A percentile compares a stretch with the other conserved stretches of the same genome.
These are phyloP conservation scores for Talaromyces sp. DNA, from an alignment of 2,329 filamentous ascomycete genomes.

Conservation along the genomic window DNA sequence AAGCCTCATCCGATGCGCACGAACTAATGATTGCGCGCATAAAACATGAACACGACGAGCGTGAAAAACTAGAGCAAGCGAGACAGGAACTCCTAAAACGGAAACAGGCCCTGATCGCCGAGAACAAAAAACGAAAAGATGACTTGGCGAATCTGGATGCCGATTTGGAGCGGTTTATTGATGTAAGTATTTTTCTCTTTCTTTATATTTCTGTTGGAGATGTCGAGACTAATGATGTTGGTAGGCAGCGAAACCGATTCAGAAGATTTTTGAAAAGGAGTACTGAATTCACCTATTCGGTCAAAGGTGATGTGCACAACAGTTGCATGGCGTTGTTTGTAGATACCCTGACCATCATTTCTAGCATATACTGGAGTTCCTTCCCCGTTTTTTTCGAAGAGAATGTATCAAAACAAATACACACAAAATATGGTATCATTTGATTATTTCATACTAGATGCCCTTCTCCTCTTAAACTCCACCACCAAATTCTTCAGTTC, in stretches of 20 bases:
- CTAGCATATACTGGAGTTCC: not conserved
- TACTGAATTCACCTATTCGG: constrained; percentile 34
- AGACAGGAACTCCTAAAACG: constrained; percentile 71
- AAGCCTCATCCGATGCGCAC: constrained; percentile 68
- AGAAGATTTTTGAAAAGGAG: constrained; percentile 77
- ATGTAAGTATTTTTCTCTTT: constrained; percentile 54
- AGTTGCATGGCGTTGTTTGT: constrained; percentile 11
- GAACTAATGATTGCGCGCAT: constrained; percentile 86
- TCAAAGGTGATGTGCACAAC: not conserved
- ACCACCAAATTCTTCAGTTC: constrained; percentile 61
- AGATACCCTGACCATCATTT: not conserved
- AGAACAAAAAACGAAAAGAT: constrained; percentile 90
- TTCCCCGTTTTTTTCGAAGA: too few relatives aligned
- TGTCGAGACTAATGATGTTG: constrained; percentile 19
- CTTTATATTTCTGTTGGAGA: not conserved
- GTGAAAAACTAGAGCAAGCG: constrained; percentile 79
- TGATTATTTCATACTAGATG: not conserved
- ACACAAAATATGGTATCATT: constrained; percentile 11
- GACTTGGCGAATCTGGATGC: constrained; percentile 87
- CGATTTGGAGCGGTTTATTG: constrained; percentile 90
- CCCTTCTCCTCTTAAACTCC: constrained; percentile 29
- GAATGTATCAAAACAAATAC: not conserved
- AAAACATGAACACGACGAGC: constrained; percentile 80
- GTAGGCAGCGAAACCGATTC: constrained; percentile 81
- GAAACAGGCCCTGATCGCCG: constrained; percentile 65